Conservation (phyloP, 495 filamentous ascomycete species). For the Hypomontagnella monticulosa region DNA sequence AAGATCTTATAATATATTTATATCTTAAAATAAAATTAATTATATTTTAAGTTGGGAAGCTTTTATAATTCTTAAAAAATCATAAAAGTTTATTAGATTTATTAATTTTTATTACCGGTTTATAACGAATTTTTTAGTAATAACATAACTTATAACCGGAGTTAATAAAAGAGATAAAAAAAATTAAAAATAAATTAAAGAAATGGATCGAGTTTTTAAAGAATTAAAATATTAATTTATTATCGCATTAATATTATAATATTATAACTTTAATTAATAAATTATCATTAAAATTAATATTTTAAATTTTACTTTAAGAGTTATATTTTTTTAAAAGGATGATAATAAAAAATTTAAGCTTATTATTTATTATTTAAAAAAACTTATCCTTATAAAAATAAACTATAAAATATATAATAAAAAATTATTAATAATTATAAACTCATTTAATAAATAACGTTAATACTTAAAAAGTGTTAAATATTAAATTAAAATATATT, state of each 20-base stretch:
- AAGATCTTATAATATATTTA: neutral
- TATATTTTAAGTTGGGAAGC: neutral
- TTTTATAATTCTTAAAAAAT: neutral
- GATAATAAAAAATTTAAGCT: neutral
- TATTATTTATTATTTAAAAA: neutral
- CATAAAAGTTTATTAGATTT: neutral
- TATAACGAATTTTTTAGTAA: neutral
- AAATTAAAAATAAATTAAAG: neutral
- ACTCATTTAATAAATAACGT: too few relatives aligned
- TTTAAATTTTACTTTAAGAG: neutral
- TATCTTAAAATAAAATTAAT: neutral
- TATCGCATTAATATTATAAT: neutral
- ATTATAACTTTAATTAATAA: neutral
- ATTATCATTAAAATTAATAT: neutral
- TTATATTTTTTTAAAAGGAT: neutral
- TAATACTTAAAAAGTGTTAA: neutral
- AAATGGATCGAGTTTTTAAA: neutral
- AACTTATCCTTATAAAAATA: neutral
- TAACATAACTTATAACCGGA: neutral
- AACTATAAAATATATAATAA: neutral
- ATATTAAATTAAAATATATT: slow-evolving; percentile 1
- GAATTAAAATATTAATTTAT: neutral
- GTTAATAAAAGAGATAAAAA: neutral
- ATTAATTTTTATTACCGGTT: neutral
- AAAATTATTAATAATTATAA: neutral